phyloP scores from a whole-genome alignment of 495 filamentous ascomycete genomes.

The Penicillium verhagenii region DNA sequence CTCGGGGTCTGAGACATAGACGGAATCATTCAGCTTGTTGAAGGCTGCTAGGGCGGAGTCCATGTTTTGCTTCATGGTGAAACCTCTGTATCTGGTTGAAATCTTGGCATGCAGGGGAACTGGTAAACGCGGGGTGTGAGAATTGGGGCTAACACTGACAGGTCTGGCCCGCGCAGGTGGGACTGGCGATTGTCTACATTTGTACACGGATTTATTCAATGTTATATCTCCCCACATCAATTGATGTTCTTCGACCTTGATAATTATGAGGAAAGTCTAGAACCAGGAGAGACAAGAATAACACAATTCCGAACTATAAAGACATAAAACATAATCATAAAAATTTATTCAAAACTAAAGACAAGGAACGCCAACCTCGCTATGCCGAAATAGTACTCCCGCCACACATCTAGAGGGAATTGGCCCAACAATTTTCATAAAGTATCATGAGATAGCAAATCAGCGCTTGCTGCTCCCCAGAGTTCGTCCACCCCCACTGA shows the following conservation, averaged over 20 bases:
- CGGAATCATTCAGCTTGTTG: conserved; percentile 30
- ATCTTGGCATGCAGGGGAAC: not conserved
- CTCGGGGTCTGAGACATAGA: conserved; percentile 34
- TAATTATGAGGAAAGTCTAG: too few species aligned
- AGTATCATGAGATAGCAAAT: conserved; percentile 2
- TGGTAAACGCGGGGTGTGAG: not conserved
- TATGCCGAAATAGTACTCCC: conserved; percentile 20
- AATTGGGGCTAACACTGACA: too few species aligned
- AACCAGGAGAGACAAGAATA: not conserved
- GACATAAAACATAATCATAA: not conserved
- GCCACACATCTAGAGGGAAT: conserved; percentile 15
- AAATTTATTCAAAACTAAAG: not conserved
- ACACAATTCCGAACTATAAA: not conserved
- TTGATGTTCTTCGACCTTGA: too few species aligned
- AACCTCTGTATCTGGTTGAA: too few species aligned
- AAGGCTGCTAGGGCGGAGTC: conserved; percentile 16
- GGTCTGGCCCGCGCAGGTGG: too few species aligned
- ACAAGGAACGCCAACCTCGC: conserved; percentile 18
- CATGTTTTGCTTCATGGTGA: not conserved
- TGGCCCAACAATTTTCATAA: conserved; percentile 12
- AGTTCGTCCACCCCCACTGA: conserved; percentile 18
- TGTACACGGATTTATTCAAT: too few species aligned
- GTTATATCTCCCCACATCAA: too few species aligned
- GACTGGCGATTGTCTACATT: too few species aligned
- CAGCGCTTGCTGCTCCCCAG: conserved; percentile 21